These are phyloP conservation scores for Eimeria sp. DNA, from an alignment of 169 alveolate genomes.

Conservation along the genomic window DNA sequence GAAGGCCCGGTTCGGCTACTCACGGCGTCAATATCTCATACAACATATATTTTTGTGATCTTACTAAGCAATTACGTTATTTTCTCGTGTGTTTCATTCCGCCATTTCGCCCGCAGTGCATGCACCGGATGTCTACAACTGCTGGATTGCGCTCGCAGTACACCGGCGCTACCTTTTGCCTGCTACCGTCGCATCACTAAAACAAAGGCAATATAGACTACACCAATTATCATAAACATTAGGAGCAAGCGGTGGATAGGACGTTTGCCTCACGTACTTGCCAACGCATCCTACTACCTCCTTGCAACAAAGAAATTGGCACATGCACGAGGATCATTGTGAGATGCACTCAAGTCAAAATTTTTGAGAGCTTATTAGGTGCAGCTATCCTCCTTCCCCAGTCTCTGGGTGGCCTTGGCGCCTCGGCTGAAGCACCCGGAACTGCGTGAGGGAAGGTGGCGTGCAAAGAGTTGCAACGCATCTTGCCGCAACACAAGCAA, in stretches of 20 bases:
- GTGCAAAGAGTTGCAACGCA: too few relatives aligned
- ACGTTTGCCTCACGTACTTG: neutral
- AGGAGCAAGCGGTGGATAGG: neutral
- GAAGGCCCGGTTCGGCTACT: neutral
- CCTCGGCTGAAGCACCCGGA: too few relatives aligned
- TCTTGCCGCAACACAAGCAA: too few relatives aligned
- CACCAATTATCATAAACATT: neutral
- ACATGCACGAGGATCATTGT: too few relatives aligned
- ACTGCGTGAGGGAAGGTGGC: too few relatives aligned
- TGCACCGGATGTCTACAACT: constrained; percentile 10
- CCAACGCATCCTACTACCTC: neutral
- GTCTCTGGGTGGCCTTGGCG: too few relatives aligned
- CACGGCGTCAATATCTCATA: neutral
- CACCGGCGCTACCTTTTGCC: neutral
- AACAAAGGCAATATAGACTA: neutral
- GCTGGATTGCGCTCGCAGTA: neutral
- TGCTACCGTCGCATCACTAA: neutral
- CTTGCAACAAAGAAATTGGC: too few relatives aligned
- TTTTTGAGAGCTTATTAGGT: too few relatives aligned
- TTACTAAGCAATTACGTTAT: neutral
- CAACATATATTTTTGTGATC: neutral
- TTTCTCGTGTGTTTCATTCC: neutral
- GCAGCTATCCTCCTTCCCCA: too few relatives aligned
- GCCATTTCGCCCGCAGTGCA: neutral
- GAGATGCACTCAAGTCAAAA: too few relatives aligned